Conservation (phyloP, 805 yeast genomes). For the Pichia nakasei region DNA sequence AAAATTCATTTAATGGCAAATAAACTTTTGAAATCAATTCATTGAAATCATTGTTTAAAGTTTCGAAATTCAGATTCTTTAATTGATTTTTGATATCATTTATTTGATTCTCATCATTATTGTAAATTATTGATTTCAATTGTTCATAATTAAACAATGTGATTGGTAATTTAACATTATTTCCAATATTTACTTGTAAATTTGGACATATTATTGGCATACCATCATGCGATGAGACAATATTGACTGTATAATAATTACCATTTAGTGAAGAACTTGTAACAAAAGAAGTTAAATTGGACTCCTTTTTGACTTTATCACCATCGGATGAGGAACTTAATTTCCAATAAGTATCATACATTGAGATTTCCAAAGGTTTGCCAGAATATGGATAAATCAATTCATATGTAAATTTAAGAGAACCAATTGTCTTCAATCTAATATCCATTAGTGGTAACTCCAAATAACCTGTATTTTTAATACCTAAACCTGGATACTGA, state of each 20-base stretch:
- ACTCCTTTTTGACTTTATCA: slow-evolving; percentile 10
- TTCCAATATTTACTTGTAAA: slow-evolving; percentile 39
- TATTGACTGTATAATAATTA: slow-evolving; percentile 58
- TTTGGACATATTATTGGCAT: slow-evolving; percentile 76
- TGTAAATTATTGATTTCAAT: slow-evolving; percentile 22
- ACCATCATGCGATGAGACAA: slow-evolving; percentile 71
- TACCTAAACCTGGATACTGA: slow-evolving; percentile 29
- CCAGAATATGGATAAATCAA: slow-evolving; percentile 88
- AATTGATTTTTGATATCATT: slow-evolving; percentile 13
- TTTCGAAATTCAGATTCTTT: slow-evolving; percentile 8
- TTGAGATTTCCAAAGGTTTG: slow-evolving; percentile 72
- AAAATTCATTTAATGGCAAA: slow-evolving; percentile 51
- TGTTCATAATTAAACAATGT: slow-evolving; percentile 48
- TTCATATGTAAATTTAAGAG: slow-evolving; percentile 65
- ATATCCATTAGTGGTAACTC: slow-evolving; percentile 74
- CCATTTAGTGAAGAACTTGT: slow-evolving; percentile 89
- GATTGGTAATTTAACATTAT: slow-evolving; percentile 49
- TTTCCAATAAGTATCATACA: slow-evolving; percentile 96
- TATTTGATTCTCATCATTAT: slow-evolving; percentile 11
- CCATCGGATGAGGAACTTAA: slow-evolving; percentile 48
- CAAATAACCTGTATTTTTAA: slow-evolving; percentile 30
- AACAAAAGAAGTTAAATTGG: slow-evolving; percentile 53
- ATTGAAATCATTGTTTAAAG: slow-evolving; percentile 30
- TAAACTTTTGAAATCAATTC: slow-evolving; percentile 38
- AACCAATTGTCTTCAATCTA: slow-evolving; percentile 75